These are phyloP conservation scores for Yamagishiella unicocca DNA, from an alignment of 139 green algal genomes.

Conservation along the genomic window DNA sequence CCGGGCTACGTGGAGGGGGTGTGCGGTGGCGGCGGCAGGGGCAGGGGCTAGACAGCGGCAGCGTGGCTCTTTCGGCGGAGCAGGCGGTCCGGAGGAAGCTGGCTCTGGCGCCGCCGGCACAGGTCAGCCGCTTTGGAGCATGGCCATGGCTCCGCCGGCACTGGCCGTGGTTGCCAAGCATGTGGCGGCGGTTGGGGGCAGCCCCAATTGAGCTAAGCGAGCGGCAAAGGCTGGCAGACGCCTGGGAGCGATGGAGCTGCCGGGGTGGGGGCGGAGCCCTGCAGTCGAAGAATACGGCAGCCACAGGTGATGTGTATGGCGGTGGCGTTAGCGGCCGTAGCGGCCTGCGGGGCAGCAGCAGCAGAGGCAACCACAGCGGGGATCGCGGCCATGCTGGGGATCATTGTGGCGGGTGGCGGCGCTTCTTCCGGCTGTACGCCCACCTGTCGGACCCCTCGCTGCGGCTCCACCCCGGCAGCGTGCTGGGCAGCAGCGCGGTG, in stretches of 20 bases:
- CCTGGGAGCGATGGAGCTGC: neutral
- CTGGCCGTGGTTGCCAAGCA: too few relatives aligned
- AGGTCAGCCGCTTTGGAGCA: too few relatives aligned
- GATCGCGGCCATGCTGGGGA: neutral
- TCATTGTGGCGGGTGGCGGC: slow-evolving; percentile 6
- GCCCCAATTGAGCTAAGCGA: too few relatives aligned
- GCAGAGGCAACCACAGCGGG: neutral
- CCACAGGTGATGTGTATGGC: too few relatives aligned
- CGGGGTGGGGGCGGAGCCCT: too few relatives aligned
- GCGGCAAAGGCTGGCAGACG: neutral
- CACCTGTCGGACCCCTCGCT: neutral
- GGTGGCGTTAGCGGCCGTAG: too few relatives aligned
- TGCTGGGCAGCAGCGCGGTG: slow-evolving; percentile 11
- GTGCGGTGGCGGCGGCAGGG: neutral
- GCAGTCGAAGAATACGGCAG: too few relatives aligned
- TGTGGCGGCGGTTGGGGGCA: too few relatives aligned
- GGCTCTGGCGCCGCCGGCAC: neutral
- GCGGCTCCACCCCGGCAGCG: neutral
- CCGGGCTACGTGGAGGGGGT: too few relatives aligned
- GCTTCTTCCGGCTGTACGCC: slow-evolving; percentile 8
- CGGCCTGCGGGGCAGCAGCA: neutral
- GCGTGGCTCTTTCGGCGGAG: neutral
- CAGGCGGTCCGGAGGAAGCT: neutral
- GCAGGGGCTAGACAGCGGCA: neutral
- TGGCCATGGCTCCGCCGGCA: too few relatives aligned